These are phyloP conservation scores for Anthoceros angustus DNA, from an alignment of 225 moss, liverwort and hornwort genomes.

Conservation along the genomic window DNA sequence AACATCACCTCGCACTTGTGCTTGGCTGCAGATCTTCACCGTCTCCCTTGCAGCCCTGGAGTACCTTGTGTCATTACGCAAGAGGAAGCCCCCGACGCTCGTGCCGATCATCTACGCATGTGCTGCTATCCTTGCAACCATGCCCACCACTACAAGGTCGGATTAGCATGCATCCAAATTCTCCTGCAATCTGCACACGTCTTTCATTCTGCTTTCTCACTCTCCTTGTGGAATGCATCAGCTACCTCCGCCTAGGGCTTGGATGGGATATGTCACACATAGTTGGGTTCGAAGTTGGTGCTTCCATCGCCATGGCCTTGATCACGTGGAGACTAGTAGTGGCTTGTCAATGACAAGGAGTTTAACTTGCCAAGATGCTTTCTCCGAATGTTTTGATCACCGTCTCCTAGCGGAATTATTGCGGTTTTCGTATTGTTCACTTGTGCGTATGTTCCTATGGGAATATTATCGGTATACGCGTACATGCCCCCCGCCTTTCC, in stretches of 20 bases:
- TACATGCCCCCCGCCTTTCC: no score
- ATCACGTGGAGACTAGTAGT: conserved; percentile 69
- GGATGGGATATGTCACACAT: conserved; percentile 60
- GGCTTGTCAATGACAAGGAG: conserved; percentile 43
- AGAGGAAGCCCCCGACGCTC: conserved; percentile 66
- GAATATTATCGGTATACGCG: no score
- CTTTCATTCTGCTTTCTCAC: background rate
- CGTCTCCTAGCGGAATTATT: no score
- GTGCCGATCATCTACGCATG: conserved; percentile 62
- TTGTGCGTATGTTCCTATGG: no score
- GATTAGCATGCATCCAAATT: background rate
- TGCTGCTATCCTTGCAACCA: conserved; percentile 58
- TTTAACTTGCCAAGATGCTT: no score
- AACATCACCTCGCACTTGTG: background rate
- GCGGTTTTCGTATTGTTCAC: no score
- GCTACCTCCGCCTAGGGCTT: conserved; percentile 54
- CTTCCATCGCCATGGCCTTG: conserved; percentile 50
- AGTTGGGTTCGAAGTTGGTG: conserved; percentile 57
- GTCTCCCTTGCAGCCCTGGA: conserved; percentile 77
- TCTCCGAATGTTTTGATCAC: no score
- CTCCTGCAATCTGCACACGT: background rate
- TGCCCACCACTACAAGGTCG: conserved; percentile 70
- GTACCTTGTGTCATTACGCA: conserved; percentile 79
- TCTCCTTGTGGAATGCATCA: conserved; percentile 6
- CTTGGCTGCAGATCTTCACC: conserved; percentile 41